Evolutionary conservation across 2,329 filamentous ascomycete genomes (phyloP), one percentile per base, ranked within the genome.

Genomic region (Coniosporium tulheliwenetii): DNA sequence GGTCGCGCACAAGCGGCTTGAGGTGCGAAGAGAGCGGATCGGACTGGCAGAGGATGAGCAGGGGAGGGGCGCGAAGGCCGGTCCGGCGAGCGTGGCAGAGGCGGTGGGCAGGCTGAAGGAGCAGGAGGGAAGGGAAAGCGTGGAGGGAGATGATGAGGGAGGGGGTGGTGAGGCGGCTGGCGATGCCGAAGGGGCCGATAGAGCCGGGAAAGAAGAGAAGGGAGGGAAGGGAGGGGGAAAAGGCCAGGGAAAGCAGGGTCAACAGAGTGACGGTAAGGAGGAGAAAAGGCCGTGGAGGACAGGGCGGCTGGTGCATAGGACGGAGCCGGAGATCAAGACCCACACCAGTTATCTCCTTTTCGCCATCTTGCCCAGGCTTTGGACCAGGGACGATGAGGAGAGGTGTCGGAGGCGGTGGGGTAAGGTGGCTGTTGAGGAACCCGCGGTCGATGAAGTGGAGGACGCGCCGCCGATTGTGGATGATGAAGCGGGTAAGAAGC

Each of bases 291-390:
- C 73, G 1, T 93, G 79, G 64, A 75, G 81, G 55, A 75, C 87
- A 45, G 91, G 91, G 1, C 74, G 76, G 26, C 54, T 96, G 34
- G 71, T 85, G 29, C 85, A 93, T 52, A 74, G 85, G 16, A 78
- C 83, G 0, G 91, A 98, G 63, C 66, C 78, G 0, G 91, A 98
- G 53, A 65, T 96, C 44, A 95, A 94, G 70, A 91, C 84, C 7
- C 91, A 98, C 61, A 98, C 91, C 0, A 91, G 83, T n/a, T 98
- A 98, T 58, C 71, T 98, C 4, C 82, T 93, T 4, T 98, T 98
- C 64, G 91, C 91, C 0, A 67, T 91, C 2, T 62, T 98, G 44
- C 89, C 91, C n/a, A 71, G 77, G 36, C 79, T 83, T 46, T 98
- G 91, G 91, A 79, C 69, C 0, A 79, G 76, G 31, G 82, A 81